Conservation (phyloP, 2,329 filamentous ascomycete species). For the Lasiodiplodia theobromae region DNA sequence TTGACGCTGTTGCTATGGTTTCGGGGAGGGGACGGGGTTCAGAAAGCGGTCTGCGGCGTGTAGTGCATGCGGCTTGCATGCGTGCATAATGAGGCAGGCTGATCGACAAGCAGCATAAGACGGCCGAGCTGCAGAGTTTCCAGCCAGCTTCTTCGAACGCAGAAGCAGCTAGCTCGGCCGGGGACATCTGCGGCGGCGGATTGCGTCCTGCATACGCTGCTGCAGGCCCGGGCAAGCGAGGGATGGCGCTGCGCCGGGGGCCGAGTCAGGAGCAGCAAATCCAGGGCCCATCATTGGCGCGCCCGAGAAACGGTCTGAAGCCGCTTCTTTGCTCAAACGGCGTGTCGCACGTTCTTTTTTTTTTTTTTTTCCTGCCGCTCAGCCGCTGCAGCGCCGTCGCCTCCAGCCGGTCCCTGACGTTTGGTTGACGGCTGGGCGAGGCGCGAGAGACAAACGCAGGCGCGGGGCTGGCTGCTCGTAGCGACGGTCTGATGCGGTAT, state of each 20-base stretch:
- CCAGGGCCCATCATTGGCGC: neutral
- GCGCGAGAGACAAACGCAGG: neutral
- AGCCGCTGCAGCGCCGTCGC: neutral
- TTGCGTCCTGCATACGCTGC: slow-evolving; percentile 12
- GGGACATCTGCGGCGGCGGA: slow-evolving; percentile 4
- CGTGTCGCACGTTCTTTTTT: neutral
- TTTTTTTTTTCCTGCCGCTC: neutral
- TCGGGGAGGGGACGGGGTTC: neutral
- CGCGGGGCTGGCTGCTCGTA: slow-evolving; percentile 4
- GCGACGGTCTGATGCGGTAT: slow-evolving; percentile 21
- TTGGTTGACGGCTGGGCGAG: neutral
- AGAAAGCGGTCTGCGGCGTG: slow-evolving; percentile 8
- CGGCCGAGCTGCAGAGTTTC: slow-evolving; percentile 10
- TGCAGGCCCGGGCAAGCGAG: slow-evolving; percentile 1
- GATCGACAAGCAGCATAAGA: slow-evolving; percentile 14
- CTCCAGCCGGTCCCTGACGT: neutral
- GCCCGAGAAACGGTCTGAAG: neutral
- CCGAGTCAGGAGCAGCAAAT: slow-evolving; percentile 10
- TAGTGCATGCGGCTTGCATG: slow-evolving; percentile 14
- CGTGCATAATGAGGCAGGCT: slow-evolving; percentile 14
- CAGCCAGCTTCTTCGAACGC: slow-evolving; percentile 11
- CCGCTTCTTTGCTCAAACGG: neutral
- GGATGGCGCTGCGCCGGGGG: neutral
- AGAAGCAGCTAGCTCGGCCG: slow-evolving; percentile 12
- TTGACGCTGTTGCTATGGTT: slow-evolving; percentile 24